Evolutionary conservation across 768 basidiomycete species (phyloP), one percentile per base, ranked within the genome.

Genomic region (Lactarius akahatsu): DNA sequence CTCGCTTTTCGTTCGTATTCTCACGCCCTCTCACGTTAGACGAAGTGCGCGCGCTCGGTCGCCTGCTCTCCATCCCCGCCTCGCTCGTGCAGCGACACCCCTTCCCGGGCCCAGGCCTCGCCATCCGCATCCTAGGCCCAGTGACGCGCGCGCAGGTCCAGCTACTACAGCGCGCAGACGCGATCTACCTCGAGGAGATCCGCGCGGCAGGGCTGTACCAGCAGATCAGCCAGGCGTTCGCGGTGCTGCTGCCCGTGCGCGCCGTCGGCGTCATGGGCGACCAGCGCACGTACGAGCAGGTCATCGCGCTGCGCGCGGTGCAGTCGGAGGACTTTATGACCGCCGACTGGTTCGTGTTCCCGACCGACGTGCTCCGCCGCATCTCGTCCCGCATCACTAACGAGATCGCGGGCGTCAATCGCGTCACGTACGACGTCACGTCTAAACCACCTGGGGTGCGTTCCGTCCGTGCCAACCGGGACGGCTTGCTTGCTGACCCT

Each of bases 251-350:
- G n/a, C 97, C 97, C 26, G 96, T 99, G 40, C 91, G 89, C 73
- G 97, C 96, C 10, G 97, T 99, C 47, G 97, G 97, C 65, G 97
- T 98, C 16, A 95, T 96, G 88, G 97, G 97, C 40, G 97, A 99
- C 78, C 85, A 86, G 72, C 83, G 97, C 76, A 99, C 97, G 13
- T 98, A 98, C 72, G 95, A 98, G 73, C 96, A 98, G 81, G 96
- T 99, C 58, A 93, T 98, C 65, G 92, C 94, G 1, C 81, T 99
- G 61, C 86, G 97, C 59, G 97, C 97, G 3, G 96, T 98, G 10
- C 90, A 92, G 74, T 89, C 95, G n/a, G 96, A 98, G 75, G 97
- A 99, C 77, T 99, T 99, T 75, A 99, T 99, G 97, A 99, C 97
- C 16, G 97, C 97, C 41, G 96, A 98, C 76, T 98, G 96, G 96